Evolutionary conservation across 2,329 filamentous ascomycete species (phyloP).

Genomic region (Clonostachys sp.): DNA sequence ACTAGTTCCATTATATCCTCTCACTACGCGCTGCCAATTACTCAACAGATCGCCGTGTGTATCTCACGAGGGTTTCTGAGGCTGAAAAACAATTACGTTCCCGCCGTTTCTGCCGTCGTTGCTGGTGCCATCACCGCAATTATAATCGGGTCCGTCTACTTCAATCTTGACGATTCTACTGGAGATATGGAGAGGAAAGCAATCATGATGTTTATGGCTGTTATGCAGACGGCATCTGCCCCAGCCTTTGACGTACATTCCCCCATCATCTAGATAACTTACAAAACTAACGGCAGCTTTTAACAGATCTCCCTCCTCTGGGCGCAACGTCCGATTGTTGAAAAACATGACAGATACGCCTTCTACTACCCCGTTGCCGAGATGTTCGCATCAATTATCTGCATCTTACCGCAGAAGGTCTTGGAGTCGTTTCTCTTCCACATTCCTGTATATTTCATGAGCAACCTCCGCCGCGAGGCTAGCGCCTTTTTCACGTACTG

Average conservation of each 20-base stretch:
- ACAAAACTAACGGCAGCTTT: constrained; percentile 51
- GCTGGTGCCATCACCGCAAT: constrained; percentile 49
- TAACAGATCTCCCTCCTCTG: constrained; percentile 45
- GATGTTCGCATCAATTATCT: constrained; percentile 23
- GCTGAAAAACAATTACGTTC: constrained; percentile 44
- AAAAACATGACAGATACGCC: constrained; percentile 27
- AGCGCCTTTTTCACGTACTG: constrained; percentile 41
- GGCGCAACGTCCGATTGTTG: constrained; percentile 28
- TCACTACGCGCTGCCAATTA: too few species aligned
- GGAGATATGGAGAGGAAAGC: constrained; percentile 49
- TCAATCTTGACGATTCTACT: constrained; percentile 40
- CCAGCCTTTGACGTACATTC: too few species aligned
- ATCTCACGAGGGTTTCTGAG: constrained; percentile 45
- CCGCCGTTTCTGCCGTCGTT: constrained; percentile 21
- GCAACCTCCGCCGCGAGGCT: constrained; percentile 33
- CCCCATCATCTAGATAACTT: too few species aligned
- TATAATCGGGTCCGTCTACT: constrained; percentile 59
- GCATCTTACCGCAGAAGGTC: constrained; percentile 34
- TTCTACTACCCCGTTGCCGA: constrained; percentile 25
- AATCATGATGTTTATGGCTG: constrained; percentile 54
- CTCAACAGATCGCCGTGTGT: constrained; percentile 14
- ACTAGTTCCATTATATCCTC: too few species aligned
- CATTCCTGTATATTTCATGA: constrained; percentile 44
- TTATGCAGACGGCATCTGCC: constrained; percentile 32
- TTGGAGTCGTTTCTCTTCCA: constrained; percentile 30